A percentile compares a stretch with the other conserved stretches of the same genome.
phyloP scores from a whole-genome alignment of 2,329 filamentous ascomycete species.

The Colletotrichum theobromicola region DNA sequence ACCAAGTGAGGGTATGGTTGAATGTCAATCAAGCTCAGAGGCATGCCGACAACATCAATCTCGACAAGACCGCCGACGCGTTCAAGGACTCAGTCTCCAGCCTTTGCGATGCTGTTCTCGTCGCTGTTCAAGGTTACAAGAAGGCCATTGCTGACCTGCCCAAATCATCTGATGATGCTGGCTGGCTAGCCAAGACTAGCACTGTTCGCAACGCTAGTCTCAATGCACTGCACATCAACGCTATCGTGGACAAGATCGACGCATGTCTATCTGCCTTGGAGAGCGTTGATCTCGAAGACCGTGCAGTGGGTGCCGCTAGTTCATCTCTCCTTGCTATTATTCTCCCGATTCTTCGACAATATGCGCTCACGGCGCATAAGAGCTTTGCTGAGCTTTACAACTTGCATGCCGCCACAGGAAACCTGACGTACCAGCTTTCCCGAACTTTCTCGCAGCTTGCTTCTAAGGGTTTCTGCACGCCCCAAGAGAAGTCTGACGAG shows the following conservation, averaged over 20 bases:
- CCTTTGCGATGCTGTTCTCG: slow-evolving; percentile 77
- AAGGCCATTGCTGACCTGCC: slow-evolving; percentile 55
- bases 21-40: neutral
- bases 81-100: slow-evolving; percentile 66
- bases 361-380: slow-evolving; percentile 64
- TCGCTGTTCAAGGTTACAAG: slow-evolving; percentile 77
- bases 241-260: slow-evolving; percentile 9
- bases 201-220: slow-evolving; percentile 5
- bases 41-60: neutral
- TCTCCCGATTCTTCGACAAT: slow-evolving; percentile 78
- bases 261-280: slow-evolving; percentile 26
- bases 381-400: slow-evolving; percentile 62
- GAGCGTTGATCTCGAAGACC: slow-evolving; percentile 45
- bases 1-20: slow-evolving; percentile 70
- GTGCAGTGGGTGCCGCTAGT: slow-evolving; percentile 47
- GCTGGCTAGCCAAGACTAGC: slow-evolving; percentile 51
- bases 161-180: slow-evolving; percentile 63
- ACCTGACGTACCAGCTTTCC: slow-evolving; percentile 76
- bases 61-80: slow-evolving; percentile 31
- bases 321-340: slow-evolving; percentile 65
- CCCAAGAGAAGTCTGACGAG: slow-evolving; percentile 78
- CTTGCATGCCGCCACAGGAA: slow-evolving; percentile 74
- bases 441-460: slow-evolving; percentile 81
- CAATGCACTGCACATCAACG: slow-evolving; percentile 11
- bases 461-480: slow-evolving; percentile 88